phyloP scores from a whole-genome alignment of 495 filamentous ascomycete genomes.

The Cenococcum geophilum region DNA sequence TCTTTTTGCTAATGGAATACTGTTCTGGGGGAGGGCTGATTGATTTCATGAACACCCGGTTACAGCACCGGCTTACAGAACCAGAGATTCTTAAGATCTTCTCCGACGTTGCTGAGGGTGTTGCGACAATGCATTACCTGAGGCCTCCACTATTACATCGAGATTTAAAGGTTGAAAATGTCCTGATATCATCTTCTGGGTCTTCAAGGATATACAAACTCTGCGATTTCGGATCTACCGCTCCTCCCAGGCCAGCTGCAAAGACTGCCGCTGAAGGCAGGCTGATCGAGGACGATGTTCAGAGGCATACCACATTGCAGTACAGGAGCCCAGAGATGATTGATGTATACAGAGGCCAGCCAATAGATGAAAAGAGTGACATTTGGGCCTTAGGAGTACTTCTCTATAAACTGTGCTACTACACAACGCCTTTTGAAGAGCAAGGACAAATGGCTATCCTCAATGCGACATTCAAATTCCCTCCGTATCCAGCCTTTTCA shows the following conservation, averaged over 20 bases:
- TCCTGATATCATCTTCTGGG: conserved; percentile 70
- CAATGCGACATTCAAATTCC: conserved; percentile 92
- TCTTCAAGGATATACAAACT: conserved; percentile 72
- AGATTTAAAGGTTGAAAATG: conserved; percentile 97
- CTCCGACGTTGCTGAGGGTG: conserved; percentile 87
- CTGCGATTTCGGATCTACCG: conserved; percentile 95
- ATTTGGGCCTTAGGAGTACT: conserved; percentile 96
- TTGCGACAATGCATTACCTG: conserved; percentile 98
- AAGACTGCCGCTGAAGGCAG: conserved; percentile 79
- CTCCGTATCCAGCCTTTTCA: conserved; percentile 79
- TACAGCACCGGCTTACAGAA: conserved; percentile 94
- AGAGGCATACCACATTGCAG: conserved; percentile 93
- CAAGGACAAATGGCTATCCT: conserved; percentile 97
- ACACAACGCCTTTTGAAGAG: conserved; percentile 97
- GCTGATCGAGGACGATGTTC: conserved; percentile 91
- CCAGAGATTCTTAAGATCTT: conserved; percentile 97
- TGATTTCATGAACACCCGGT: conserved; percentile 98
- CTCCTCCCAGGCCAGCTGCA: conserved; percentile 75
- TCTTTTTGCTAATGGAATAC: conserved; percentile 97
- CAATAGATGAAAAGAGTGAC: conserved; percentile 98
- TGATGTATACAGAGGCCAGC: conserved; percentile 91
- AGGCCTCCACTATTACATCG: conserved; percentile 89
- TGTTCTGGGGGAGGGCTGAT: conserved; percentile 80
- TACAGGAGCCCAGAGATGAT: conserved; percentile 99
- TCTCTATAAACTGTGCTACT: conserved; percentile 97